Evolutionary conservation across 164 flowering plant genomes (phyloP).

Genomic region (Dillenia turbinata): DNA sequence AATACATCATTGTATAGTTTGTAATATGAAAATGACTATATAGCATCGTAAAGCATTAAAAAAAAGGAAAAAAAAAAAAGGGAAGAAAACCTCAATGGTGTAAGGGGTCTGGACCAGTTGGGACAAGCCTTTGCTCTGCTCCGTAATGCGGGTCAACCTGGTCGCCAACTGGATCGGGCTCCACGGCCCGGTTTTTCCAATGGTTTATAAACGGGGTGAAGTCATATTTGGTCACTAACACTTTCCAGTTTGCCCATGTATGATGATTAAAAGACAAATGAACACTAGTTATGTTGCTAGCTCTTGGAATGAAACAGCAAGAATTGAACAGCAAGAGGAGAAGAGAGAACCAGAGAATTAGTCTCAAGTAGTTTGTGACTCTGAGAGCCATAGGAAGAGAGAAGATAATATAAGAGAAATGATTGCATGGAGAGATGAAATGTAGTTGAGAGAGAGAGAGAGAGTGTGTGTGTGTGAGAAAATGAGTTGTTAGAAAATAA

Average conservation of each 20-base stretch:
- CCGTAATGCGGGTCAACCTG: conserved; percentile 52
- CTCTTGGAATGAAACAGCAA: conserved; percentile 8
- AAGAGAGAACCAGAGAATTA: conserved; percentile 30
- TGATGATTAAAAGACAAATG: neutral
- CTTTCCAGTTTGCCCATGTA: conserved; percentile 19
- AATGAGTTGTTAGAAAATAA: conserved; percentile 2
- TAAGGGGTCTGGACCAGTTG: conserved; percentile 69
- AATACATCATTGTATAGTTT: neutral
- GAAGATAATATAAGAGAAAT: conserved; percentile 4
- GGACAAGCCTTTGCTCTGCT: conserved; percentile 50
- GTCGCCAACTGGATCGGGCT: conserved; percentile 8
- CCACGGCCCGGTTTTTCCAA: conserved; percentile 12
- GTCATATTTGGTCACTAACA: conserved; percentile 24
- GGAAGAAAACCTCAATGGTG: conserved; percentile 41
- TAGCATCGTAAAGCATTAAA: too few species aligned
- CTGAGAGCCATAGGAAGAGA: conserved; percentile 20
- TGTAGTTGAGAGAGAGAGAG: conserved; percentile 3
- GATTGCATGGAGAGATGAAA: conserved; percentile 16
- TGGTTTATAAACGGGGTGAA: conserved; percentile 29
- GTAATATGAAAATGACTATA: neutral
- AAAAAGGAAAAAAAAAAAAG: too few species aligned
- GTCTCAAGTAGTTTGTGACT: conserved; percentile 13
- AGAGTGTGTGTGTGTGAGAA: neutral
- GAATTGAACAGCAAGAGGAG: conserved; percentile 21
- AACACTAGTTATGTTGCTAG: neutral